Evolutionary conservation across 2,329 filamentous ascomycete species (phyloP), one percentile per base, ranked within the genome.

Genomic region (Ambrosiella beaveri): DNA sequence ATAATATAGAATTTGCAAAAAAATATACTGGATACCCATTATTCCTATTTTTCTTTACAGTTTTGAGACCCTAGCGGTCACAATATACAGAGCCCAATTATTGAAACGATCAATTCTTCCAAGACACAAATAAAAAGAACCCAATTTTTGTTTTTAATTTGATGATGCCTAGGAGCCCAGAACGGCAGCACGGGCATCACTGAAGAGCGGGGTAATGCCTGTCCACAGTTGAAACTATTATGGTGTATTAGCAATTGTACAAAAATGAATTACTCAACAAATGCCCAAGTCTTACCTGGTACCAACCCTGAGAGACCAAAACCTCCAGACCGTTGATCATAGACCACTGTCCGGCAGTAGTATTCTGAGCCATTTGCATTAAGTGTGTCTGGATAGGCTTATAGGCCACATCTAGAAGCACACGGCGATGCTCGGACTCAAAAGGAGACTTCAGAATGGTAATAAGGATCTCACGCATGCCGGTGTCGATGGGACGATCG

Each of bases 381-480:
- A 95, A 71, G 7, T 84, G 80, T 3, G 93, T 98, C 56, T 86
- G 78, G 0, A 79, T 75, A 17, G 93, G 93, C 70, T 91, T 94
- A 70, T 98, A 98, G 1, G 93, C 91, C 90, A 98, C 95, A 70
- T 98, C 93, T 2, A 97, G 72, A 61, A 97, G 71, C 11, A 93
- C 79, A 17, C 79, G 77, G 35, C 70, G 71, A 5, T 69, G 70
- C 56, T 70, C 70, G 27, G 59, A 59, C 62, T 65, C 67, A 64
- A 57, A 65, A 61, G 65, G 68, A 62, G 64, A 67, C 61, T 65
- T 70, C 27, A 69, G 69, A 41, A 54, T 41, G 9, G 52, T 15
- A 13, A 54, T 54, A 59, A 73, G 71, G 1, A 86, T 74, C 63
- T 83, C 80, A 19, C 78, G 76, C 70, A 95, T 82, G 9, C 70